These are phyloP conservation scores for Saturnispora mendoncae DNA, from an alignment of 805 yeast species.

Conservation along the genomic window DNA sequence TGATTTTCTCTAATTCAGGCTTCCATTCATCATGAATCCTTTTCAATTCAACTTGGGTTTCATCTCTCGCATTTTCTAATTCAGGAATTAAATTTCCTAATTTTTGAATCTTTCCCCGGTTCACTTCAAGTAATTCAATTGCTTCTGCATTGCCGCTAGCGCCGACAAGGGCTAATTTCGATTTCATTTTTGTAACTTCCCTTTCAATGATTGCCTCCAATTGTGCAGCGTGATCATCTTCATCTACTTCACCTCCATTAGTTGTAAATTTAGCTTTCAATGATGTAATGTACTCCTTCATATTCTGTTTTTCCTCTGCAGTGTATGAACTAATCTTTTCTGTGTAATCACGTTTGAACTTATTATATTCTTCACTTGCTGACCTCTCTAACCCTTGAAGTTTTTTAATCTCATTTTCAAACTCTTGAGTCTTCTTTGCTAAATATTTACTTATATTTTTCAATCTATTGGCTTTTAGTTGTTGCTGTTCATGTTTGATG, in stretches of 20 bases:
- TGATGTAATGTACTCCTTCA: slow-evolving; percentile 28
- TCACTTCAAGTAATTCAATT: slow-evolving; percentile 27
- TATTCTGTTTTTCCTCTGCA: slow-evolving; percentile 33
- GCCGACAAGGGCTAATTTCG: slow-evolving; percentile 29
- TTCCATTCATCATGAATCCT: slow-evolving; percentile 41
- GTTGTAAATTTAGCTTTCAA: slow-evolving; percentile 25
- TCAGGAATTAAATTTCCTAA: slow-evolving; percentile 34
- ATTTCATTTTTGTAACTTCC: slow-evolving; percentile 35
- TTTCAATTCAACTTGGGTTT: slow-evolving; percentile 32
- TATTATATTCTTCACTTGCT: slow-evolving; percentile 1
- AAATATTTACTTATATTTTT: slow-evolving; percentile 1
- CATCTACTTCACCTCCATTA: slow-evolving; percentile 24
- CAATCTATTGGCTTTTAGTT: slow-evolving; percentile 1
- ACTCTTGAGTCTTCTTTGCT: not conserved
- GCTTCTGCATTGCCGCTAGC: slow-evolving; percentile 24
- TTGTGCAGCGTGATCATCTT: slow-evolving; percentile 13
- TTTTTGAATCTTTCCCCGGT: slow-evolving; percentile 31
- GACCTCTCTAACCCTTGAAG: not conserved
- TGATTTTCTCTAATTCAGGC: slow-evolving; percentile 45
- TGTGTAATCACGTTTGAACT: slow-evolving; percentile 19
- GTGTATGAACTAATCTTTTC: slow-evolving; percentile 28
- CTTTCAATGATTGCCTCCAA: slow-evolving; percentile 22
- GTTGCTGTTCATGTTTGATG: slow-evolving; percentile 1
- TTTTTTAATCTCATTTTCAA: not conserved
- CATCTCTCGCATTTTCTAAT: slow-evolving; percentile 25